Base-by-base conservation (phyloP, 257 asterid genomes). In the Solanum virginianum region DNA sequence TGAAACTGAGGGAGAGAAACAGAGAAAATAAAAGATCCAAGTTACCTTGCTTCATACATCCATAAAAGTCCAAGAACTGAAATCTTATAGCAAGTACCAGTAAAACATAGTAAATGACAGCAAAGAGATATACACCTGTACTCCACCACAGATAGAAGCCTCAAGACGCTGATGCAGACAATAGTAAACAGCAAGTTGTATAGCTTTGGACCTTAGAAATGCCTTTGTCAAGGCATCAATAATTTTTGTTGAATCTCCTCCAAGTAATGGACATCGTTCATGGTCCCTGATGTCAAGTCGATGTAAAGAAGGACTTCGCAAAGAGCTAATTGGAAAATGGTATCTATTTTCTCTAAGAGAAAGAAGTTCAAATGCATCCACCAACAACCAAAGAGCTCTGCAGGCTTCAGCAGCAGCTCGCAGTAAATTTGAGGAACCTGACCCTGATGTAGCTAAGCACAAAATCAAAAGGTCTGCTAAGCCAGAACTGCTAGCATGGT, bases 361-460 rank as follows among this genome's bases (percentile, higher is more conserved):
- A 69, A 90, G 92, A 88, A 90, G 88, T 85, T 95, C 99, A 87
- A 89, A 90, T 84, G 95, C 94, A 85, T 94, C 97, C 41, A 97
- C 85, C 85, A 97, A 94, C 72, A 91, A 92, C 98, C 98, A 94
- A 88, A 90, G 89, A 62, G 93, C 97, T 88, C 94, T 88, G 91
- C 98, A 97, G 83, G 95, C 95, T 91, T 97, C 99, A 88, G 94
- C 95, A 68, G 98, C 98, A 91, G 97, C 97, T 89, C 97, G 94
- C 90, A 94, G 84, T 89, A 94, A 89, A 91, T 87, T 90, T 84
- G 98, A 93, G 68, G 99, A 94, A 83, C 98, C 98, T 87, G 98
- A 85, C 84, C 99, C 99, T 77, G 95, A 97, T 65, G 97, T 90
- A 87, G 92, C 98, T 92, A 97, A 88, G 94, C 98, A 92, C 88